Evolutionary conservation across 208 protist species (phyloP), one percentile per base, ranked within the genome.

Genomic region (Crithidia sp.): DNA sequence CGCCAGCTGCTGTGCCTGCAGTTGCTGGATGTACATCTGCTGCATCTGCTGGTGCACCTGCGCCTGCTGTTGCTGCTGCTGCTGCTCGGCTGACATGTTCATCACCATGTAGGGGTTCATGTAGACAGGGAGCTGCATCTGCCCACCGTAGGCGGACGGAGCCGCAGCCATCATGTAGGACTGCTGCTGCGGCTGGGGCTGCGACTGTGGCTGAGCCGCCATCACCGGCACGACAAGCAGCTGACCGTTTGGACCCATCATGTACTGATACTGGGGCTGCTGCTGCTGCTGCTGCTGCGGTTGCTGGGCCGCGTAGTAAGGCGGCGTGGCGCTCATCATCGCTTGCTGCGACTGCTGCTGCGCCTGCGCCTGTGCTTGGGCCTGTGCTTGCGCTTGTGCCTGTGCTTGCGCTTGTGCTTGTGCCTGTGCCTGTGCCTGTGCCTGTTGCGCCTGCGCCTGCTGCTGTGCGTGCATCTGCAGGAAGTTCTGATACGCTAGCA

Each of bases 261-360:
- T 64, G 69, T 84, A 87, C 28, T 82, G 81, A 39, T 64, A 76
- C 44, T 76, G 70, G 59, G 82, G 79, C n/a, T 64, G 78, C 61
- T 82, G 79, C 50, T 72, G 68, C 50, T 72, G 68, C 43, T 74
- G 77, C 50, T 19, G 67, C 6, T 71, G 76, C 14, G 65, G 67
- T 53, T 82, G 78, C 53, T 70, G 57, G 52, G 79, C 66, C 54
- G 67, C 66, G 62, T 58, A 77, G 47, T 73, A 54, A 60, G 57
- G 52, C 6, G 57, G n/a, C 7, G 83, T 58, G 1, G 72, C 67
- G 17, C 16, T 71, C 66, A 71, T 67, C 67, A 71, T 60, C 56
- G 71, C 64, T 65, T 74, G 71, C 45, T 75, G 76, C 57, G 47
- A 62, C 2, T 6, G 10, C 4, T 59, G 60, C 16, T 77, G 71